Percentiles rank a stretch among this genome's conserved stretches.
Conservation (phyloP, 2,329 filamentous ascomycete genomes). For the Dothiorella sarmentorum region DNA sequence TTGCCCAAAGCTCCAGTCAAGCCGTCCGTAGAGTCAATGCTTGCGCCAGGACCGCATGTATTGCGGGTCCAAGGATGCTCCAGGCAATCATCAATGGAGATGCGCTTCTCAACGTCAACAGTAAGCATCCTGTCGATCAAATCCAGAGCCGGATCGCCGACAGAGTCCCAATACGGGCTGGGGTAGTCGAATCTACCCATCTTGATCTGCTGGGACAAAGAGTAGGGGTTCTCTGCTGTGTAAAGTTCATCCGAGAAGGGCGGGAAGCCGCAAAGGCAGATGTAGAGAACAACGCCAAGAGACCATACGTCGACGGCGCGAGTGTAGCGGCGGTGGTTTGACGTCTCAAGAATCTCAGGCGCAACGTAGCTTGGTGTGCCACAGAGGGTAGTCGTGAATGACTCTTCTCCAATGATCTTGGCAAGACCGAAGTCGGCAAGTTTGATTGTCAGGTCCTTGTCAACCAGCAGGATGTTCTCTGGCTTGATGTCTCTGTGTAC, state of each 20-base stretch:
- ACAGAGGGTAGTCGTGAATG: constrained; percentile 91
- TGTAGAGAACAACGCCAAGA: constrained; percentile 94
- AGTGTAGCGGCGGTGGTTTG: constrained; percentile 80
- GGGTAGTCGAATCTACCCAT: constrained; percentile 89
- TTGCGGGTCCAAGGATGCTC: constrained; percentile 79
- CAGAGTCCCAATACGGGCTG: constrained; percentile 90
- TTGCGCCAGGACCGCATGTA: constrained; percentile 44
- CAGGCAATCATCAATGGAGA: constrained; percentile 86
- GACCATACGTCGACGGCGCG: constrained; percentile 97
- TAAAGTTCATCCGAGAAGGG: constrained; percentile 95
- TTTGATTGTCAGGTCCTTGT: constrained; percentile 83
- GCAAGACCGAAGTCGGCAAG: constrained; percentile 94
- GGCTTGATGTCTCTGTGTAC: constrained; percentile 98
- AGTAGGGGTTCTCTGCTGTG: constrained; percentile 76
- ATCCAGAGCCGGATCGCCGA: constrained; percentile 83
- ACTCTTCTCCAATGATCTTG: constrained; percentile 98
- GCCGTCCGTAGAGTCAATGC: constrained; percentile 78
- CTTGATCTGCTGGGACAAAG: constrained; percentile 84
- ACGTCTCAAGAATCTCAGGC: constrained; percentile 86
- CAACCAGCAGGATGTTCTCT: constrained; percentile 87
- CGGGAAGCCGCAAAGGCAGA: constrained; percentile 93
- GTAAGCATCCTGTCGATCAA: constrained; percentile 94
- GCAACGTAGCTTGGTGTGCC: constrained; percentile 98
- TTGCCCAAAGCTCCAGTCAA: constrained; percentile 80
- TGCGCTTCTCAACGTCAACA: constrained; percentile 78